Conservation (phyloP, 169 alveolate genomes). For the Plasmodium gonderi region DNA sequence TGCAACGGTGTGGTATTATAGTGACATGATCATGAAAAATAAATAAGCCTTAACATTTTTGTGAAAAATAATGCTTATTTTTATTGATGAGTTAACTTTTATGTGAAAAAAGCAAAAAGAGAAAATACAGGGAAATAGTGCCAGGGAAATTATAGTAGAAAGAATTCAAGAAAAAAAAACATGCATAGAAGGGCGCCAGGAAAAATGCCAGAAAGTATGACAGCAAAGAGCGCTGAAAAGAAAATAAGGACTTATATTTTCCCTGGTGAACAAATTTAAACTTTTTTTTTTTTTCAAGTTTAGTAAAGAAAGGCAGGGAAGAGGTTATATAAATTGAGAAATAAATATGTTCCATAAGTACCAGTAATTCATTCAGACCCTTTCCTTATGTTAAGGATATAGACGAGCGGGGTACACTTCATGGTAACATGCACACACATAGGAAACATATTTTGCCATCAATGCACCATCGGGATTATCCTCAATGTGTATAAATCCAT, state of each 20-base stretch:
- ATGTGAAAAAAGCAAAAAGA: not conserved
- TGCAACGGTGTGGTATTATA: conserved; percentile 20
- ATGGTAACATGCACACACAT: not conserved
- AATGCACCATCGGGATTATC: not conserved
- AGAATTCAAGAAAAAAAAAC: not conserved
- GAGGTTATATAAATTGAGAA: not conserved
- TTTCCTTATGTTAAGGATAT: not conserved
- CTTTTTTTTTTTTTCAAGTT: not conserved
- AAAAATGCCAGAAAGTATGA: not conserved
- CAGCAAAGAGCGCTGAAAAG: not conserved
- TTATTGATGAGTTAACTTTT: not conserved
- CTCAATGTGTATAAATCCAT: not conserved
- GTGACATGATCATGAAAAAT: conserved; percentile 5
- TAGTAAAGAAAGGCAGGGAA: too few relatives aligned
- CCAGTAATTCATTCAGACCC: not conserved
- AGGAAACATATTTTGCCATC: not conserved
- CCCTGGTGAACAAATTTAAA: conserved; percentile 4
- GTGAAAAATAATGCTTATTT: not conserved
- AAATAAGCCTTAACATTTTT: not conserved
- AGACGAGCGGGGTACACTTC: not conserved
- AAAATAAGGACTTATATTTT: not conserved
- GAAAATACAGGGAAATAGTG: conserved; percentile 3
- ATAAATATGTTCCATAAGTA: not conserved
- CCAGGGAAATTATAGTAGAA: not conserved
- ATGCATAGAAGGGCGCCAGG: not conserved